phyloP scores from a whole-genome alignment of 352 stramenopile species.

The Phytophthora pini region DNA sequence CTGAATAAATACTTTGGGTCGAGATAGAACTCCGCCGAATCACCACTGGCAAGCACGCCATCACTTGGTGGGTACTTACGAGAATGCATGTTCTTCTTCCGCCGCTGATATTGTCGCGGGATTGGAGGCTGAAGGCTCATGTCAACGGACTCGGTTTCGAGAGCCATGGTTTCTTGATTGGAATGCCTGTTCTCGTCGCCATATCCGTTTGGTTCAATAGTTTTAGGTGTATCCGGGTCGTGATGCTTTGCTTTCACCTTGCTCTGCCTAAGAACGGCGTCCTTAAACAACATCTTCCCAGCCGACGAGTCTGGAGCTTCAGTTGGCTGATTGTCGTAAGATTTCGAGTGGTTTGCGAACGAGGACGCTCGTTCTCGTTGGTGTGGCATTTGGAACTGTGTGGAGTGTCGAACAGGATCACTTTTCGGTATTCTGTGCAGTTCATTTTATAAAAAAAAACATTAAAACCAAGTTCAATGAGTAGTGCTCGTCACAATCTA shows the following conservation, averaged over 20 bases:
- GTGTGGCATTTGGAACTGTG: slow-evolving; percentile 1
- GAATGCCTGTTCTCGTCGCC: slow-evolving; percentile 22
- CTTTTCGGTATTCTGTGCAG: slow-evolving; percentile 23
- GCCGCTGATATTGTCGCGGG: slow-evolving; percentile 18
- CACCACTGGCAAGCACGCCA: slow-evolving; percentile 7
- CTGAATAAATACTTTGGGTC: slow-evolving; percentile 36
- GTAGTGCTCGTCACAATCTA: slow-evolving; percentile 1
- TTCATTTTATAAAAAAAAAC: background rate
- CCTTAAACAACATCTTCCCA: slow-evolving; percentile 57
- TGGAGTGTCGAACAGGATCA: slow-evolving; percentile 9
- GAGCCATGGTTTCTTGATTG: slow-evolving; percentile 7
- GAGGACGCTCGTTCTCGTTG: slow-evolving; percentile 33
- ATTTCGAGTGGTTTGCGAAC: slow-evolving; percentile 30
- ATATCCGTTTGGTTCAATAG: slow-evolving; percentile 7
- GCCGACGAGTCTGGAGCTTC: slow-evolving; percentile 11
- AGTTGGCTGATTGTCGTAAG: slow-evolving; percentile 15
- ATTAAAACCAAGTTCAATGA: background rate
- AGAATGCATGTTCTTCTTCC: slow-evolving; percentile 22
- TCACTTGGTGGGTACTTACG: slow-evolving; percentile 24
- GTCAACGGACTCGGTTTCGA: slow-evolving; percentile 9
- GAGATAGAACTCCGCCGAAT: slow-evolving; percentile 20
- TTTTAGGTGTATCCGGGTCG: slow-evolving; percentile 5
- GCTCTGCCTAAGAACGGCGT: slow-evolving; percentile 59
- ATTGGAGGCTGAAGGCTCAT: slow-evolving; percentile 2
- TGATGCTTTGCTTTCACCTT: slow-evolving; percentile 25